Percentiles rank a stretch among this genome's conserved stretches.
These are phyloP conservation scores for Thelonectria blattea DNA, from an alignment of 2,329 filamentous ascomycete genomes.

Conservation along the genomic window DNA sequence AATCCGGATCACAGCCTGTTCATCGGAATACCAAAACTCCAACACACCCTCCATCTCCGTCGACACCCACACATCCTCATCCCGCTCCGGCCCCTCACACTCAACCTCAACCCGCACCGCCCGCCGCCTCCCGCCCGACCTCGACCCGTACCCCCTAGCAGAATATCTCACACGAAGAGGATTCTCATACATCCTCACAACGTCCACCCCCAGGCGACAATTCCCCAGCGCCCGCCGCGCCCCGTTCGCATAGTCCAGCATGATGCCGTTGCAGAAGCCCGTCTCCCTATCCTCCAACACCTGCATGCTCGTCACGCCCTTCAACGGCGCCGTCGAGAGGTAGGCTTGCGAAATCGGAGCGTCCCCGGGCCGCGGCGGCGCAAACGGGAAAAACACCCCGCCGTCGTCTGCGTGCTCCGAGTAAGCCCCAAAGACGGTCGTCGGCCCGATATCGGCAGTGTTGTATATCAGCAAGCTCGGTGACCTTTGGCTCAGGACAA, in stretches of 20 bases:
- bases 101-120: neutral
- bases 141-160: no score
- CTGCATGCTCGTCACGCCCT: neutral
- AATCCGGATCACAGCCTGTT: no score
- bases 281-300: neutral
- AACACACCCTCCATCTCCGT: neutral
- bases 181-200: neutral
- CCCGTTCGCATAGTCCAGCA: slow-evolving; percentile 15
- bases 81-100: neutral
- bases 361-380: neutral
- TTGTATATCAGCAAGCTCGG: slow-evolving; percentile 12
- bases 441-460: neutral
- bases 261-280: neutral
- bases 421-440: slow-evolving; percentile 5
- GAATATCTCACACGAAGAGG: slow-evolving; percentile 1
- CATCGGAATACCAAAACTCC: neutral
- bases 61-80: neutral
- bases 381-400: neutral
- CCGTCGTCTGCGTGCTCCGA: neutral
- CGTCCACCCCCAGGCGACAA: neutral
- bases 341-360: neutral
- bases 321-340: slow-evolving; percentile 2
- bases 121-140: neutral
- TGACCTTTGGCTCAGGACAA: neutral
- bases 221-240: slow-evolving; percentile 12